Conservation (phyloP, 352 stramenopile species). For the Pythium sukuiense region DNA sequence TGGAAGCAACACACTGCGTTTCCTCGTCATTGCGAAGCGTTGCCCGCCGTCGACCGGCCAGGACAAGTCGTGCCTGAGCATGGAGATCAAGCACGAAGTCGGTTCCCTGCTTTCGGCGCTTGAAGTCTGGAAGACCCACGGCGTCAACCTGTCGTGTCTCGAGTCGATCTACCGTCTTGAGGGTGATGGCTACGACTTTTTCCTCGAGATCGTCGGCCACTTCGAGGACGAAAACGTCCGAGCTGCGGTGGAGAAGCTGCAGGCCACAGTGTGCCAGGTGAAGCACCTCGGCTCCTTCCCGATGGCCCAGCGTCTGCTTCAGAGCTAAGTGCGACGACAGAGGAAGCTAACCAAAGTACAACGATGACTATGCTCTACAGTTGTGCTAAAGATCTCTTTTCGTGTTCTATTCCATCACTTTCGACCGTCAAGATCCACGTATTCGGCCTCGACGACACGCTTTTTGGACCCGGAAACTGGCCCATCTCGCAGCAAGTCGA, state of each 20-base stretch:
- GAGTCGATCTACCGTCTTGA: constrained; percentile 86
- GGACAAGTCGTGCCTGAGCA: constrained; percentile 84
- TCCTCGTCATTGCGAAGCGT: constrained; percentile 70
- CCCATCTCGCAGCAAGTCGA: constrained; percentile 62
- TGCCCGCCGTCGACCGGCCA: constrained; percentile 63
- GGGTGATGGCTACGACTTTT: constrained; percentile 81
- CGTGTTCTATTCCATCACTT: constrained; percentile 16
- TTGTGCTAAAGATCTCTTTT: not conserved
- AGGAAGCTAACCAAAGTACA: not conserved
- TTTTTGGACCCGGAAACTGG: constrained; percentile 35
- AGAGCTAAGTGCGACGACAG: constrained; percentile 31
- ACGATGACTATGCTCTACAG: not conserved
- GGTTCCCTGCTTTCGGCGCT: constrained; percentile 77
- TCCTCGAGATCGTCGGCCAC: constrained; percentile 80
- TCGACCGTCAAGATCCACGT: constrained; percentile 53
- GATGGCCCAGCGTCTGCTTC: constrained; percentile 48
- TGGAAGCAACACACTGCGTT: constrained; percentile 63
- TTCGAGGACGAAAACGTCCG: constrained; percentile 68
- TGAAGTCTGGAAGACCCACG: constrained; percentile 80
- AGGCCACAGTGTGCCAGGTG: constrained; percentile 53
- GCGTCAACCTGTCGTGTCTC: constrained; percentile 81
- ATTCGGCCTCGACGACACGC: constrained; percentile 73
- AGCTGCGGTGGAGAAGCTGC: constrained; percentile 52
- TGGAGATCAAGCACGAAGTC: constrained; percentile 88
- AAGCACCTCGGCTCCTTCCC: constrained; percentile 83